These are phyloP conservation scores for Leptosphaerulina australis DNA, from an alignment of 2,329 filamentous ascomycete species.

Conservation along the genomic window DNA sequence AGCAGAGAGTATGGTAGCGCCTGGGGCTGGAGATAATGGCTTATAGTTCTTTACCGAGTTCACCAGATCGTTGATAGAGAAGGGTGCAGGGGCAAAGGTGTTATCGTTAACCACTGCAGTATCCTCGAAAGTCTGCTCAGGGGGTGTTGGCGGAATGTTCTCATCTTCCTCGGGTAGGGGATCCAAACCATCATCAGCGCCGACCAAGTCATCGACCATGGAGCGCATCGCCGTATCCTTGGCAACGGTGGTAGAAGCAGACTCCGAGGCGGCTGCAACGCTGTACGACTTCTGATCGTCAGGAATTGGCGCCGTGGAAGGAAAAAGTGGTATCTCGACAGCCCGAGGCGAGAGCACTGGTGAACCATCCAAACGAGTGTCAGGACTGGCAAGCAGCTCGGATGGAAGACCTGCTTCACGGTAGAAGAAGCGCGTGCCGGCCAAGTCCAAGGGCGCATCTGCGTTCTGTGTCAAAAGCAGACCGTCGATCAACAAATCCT, in stretches of 20 bases:
- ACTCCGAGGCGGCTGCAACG: conserved; percentile 52
- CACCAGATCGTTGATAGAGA: conserved; percentile 47
- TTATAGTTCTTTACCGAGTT: conserved; percentile 48
- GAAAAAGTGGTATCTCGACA: conserved; percentile 48
- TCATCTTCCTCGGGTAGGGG: conserved; percentile 52
- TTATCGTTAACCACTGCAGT: conserved; percentile 43
- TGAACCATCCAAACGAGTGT: conserved; percentile 47
- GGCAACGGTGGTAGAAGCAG: conserved; percentile 53
- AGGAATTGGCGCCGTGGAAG: conserved; percentile 32
- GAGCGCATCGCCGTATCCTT: conserved; percentile 59
- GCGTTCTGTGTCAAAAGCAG: conserved; percentile 61
- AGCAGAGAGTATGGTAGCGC: conserved; percentile 32
- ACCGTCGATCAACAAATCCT: conserved; percentile 67
- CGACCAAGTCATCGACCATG: conserved; percentile 65
- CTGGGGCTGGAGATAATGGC: conserved; percentile 36
- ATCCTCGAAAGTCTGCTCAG: conserved; percentile 54
- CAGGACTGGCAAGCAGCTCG: conserved; percentile 56
- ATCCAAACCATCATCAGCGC: conserved; percentile 49
- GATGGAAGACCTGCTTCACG: conserved; percentile 60
- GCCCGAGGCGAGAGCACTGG: conserved; percentile 46
- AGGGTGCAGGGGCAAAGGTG: conserved; percentile 34
- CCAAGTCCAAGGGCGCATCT: conserved; percentile 57
- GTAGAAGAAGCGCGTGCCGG: conserved; percentile 59
- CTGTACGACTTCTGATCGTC: conserved; percentile 47
- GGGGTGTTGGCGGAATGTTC: conserved; percentile 54